Evolutionary conservation across 257 asterid genomes (phyloP).

Genomic region (Mitragyna speciosa): DNA sequence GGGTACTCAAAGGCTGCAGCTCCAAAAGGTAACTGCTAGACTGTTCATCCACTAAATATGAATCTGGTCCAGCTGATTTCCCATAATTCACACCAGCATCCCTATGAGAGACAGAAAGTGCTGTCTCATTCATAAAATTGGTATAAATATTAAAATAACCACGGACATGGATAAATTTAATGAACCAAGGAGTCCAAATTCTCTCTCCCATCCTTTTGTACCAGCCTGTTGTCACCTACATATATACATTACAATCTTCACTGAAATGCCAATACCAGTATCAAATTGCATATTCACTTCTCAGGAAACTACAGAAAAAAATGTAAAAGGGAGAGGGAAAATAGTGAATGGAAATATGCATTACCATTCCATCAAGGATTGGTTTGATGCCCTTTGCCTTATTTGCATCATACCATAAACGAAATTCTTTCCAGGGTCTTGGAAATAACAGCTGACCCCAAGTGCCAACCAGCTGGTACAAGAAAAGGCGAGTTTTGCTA

Average conservation of each 20-base stretch:
- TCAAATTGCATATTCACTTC: not conserved
- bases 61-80: constrained; percentile 88
- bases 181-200: constrained; percentile 99
- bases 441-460: constrained; percentile 99
- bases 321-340: not conserved
- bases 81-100: constrained; percentile 94
- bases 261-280: not conserved
- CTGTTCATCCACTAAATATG: constrained; percentile 59
- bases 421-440: constrained; percentile 95
- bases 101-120: constrained; percentile 84
- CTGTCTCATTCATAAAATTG: constrained; percentile 68
- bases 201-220: constrained; percentile 89
- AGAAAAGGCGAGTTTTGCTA: constrained; percentile 55
- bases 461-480: constrained; percentile 95
- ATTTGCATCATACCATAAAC: constrained; percentile 77
- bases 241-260: constrained; percentile 9
- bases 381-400: constrained; percentile 83
- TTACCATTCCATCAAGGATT: constrained; percentile 88
- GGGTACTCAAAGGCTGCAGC: constrained; percentile 53
- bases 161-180: constrained; percentile 77
- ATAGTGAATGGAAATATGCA: not conserved
- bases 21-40: constrained; percentile 49
- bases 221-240: constrained; percentile 95
- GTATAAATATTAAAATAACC: constrained; percentile 85
- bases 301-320: not conserved